phyloP scores from a whole-genome alignment of 2,329 filamentous ascomycete genomes.

The Rhynchosporium graminicola region DNA sequence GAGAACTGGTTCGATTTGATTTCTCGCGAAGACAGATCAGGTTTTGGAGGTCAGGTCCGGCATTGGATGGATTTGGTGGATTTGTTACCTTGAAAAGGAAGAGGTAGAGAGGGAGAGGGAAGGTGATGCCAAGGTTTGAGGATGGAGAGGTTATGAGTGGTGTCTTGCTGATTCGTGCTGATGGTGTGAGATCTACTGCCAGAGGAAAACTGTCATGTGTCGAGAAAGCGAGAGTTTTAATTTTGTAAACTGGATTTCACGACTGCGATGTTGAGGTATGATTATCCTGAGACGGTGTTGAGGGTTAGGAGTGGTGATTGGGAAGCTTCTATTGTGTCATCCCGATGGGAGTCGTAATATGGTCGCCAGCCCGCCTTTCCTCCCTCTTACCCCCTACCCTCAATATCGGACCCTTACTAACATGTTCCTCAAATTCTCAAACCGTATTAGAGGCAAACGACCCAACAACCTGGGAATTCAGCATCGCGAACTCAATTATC shows the following conservation, averaged over 20 bases:
- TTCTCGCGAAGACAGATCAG: slow-evolving; percentile 36
- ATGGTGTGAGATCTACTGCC: slow-evolving; percentile 39
- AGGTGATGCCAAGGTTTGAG: slow-evolving; percentile 38
- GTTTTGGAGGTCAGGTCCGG: too few species aligned
- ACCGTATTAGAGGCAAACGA: slow-evolving; percentile 11
- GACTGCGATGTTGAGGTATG: slow-evolving; percentile 10
- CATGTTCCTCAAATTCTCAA: background rate
- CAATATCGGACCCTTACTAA: background rate
- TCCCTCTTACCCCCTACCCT: background rate
- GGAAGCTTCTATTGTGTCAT: slow-evolving; percentile 10
- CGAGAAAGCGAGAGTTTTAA: slow-evolving; percentile 25
- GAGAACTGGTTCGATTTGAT: slow-evolving; percentile 16
- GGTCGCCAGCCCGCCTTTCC: slow-evolving; percentile 2
- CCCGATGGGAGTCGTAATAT: slow-evolving; percentile 18
- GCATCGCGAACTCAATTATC: slow-evolving; percentile 11
- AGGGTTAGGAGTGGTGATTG: slow-evolving; percentile 5
- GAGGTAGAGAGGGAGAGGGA: background rate
- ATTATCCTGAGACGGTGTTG: slow-evolving; percentile 10
- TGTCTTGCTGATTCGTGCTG: slow-evolving; percentile 39
- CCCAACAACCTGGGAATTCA: slow-evolving; percentile 18
- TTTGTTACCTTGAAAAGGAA: too few species aligned
- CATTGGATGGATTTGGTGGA: too few species aligned
- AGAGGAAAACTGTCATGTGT: slow-evolving; percentile 37
- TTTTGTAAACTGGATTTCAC: slow-evolving; percentile 2
- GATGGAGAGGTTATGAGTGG: slow-evolving; percentile 38